Evolutionary conservation across 129 eudicot genomes (phyloP), one percentile per base, ranked within the genome.

Genomic region (Artemisia argyi): DNA sequence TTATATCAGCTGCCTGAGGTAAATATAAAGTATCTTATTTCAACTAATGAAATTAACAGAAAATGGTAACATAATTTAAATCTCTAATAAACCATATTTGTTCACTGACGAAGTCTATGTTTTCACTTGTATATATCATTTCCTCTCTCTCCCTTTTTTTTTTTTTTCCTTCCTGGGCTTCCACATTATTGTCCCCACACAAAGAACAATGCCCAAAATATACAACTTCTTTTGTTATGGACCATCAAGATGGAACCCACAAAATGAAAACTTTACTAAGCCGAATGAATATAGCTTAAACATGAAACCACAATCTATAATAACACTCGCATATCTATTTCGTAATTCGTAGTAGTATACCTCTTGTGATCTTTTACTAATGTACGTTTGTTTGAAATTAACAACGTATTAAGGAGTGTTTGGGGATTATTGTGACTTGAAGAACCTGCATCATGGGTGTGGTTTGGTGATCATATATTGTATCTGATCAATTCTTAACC

Each of bases 1-100:
- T 94, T 72, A 90, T 79, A 73, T 90, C 98, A 69, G 84, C 91
- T 54, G 97, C 98, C 97, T 94, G 97, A 60, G 59, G 50, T 42
- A 14, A 14, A 71, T 50, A 12, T 7, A 64, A 44, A 74, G n/a
- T 75, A 61, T 59, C 26, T 42, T 59, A 68, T 51, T 13, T n/a
- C 16, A 52, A 35, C 64, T 32, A 26, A 20, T 57, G 1, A 71
- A 42, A 20, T 54, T 30, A 70, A 20, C 47, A 58, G 11, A 71
- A 71, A 71, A 20, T 14, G 17, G 18, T 52, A 52, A 52, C 57
- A 12, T 48, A n/a, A n/a, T 24, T 49, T 50, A 50, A 13, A 24
- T 44, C 60, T 20, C 5, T 69, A 67, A 51, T 52, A 4, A 51
- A 51, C 73, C 48, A 68, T 68, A 49, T 10, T 28, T 28, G 49